A percentile compares a stretch with the other conserved stretches of the same genome.
phyloP scores from a whole-genome alignment of 106 monocot species.

The Triglochin maritima region DNA sequence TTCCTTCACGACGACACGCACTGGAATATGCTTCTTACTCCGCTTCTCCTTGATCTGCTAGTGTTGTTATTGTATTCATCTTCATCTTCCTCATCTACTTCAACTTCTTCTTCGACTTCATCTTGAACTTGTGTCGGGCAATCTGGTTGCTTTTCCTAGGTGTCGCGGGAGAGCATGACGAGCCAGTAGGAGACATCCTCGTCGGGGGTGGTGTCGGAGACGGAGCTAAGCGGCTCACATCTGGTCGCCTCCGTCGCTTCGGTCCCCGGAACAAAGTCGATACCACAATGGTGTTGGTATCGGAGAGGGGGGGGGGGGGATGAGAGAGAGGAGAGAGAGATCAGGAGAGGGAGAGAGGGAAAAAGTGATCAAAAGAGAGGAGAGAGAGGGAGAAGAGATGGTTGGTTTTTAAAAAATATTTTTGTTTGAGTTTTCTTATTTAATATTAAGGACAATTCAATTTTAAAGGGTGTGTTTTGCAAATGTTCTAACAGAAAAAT shows the following conservation, averaged over 20 bases:
- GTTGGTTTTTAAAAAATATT: too few relatives aligned
- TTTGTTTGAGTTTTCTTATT: too few relatives aligned
- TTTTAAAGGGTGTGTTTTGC: too few relatives aligned
- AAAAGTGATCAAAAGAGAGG: too few relatives aligned
- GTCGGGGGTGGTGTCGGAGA: slow-evolving; percentile 22
- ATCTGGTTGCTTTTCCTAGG: slow-evolving; percentile 3
- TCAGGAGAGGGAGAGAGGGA: too few relatives aligned
- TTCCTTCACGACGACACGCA: slow-evolving; percentile 32
- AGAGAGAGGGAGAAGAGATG: too few relatives aligned
- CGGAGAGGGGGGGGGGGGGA: too few relatives aligned
- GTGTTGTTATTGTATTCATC: not conserved
- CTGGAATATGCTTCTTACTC: slow-evolving; percentile 9
- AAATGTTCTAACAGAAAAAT: too few relatives aligned
- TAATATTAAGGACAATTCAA: too few relatives aligned
- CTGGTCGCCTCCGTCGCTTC: slow-evolving; percentile 8
- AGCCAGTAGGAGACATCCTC: slow-evolving; percentile 20
- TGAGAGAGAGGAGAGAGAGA: too few relatives aligned
- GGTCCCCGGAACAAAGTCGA: slow-evolving; percentile 4
- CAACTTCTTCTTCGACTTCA: slow-evolving; percentile 5
- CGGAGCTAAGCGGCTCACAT: slow-evolving; percentile 18
- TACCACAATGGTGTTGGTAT: too few relatives aligned
- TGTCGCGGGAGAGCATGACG: slow-evolving; percentile 26
- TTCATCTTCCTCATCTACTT: not conserved
- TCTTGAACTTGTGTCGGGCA: not conserved
- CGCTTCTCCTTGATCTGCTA: not conserved